phyloP scores from a whole-genome alignment of 495 filamentous ascomycete genomes.

The Podospora didyma region DNA sequence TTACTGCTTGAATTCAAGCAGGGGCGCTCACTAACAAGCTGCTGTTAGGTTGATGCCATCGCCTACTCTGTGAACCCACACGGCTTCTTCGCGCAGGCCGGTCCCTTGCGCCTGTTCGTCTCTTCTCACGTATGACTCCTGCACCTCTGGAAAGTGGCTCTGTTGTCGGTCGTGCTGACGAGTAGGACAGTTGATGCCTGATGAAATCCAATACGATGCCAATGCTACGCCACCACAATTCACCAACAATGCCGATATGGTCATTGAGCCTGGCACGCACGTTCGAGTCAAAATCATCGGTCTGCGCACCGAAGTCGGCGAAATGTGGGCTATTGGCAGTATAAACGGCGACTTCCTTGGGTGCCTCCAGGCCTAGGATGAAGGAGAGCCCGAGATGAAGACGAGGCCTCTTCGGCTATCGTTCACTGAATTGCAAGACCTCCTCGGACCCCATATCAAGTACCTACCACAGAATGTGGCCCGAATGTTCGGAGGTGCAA shows the following conservation, averaged over 20 bases:
- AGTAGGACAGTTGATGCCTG: constrained; percentile 71
- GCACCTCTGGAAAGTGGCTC: background rate
- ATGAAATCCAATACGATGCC: constrained; percentile 87
- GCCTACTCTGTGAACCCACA: constrained; percentile 84
- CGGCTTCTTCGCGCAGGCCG: constrained; percentile 89
- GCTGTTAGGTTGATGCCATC: constrained; percentile 82
- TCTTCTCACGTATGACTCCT: constrained; percentile 67
- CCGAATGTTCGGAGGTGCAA: no score
- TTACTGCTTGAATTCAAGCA: constrained; percentile 5
- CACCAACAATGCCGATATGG: constrained; percentile 82
- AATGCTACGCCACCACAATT: constrained; percentile 84
- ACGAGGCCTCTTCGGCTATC: no score
- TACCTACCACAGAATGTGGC: no score
- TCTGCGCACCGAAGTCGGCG: constrained; percentile 82
- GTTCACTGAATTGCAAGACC: no score
- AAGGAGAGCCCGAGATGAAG: no score
- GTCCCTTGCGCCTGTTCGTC: constrained; percentile 85
- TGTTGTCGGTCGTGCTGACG: constrained; percentile 6
- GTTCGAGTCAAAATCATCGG: constrained; percentile 91
- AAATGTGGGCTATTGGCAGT: constrained; percentile 93
- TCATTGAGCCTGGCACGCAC: constrained; percentile 90
- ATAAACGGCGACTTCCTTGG: constrained; percentile 82
- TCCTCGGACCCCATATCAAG: no score
- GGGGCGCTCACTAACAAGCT: constrained; percentile 12
- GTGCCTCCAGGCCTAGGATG: constrained; percentile 23